Evolutionary conservation across 768 basidiomycete genomes (phyloP), one percentile per base, ranked within the genome.

Genomic region (Hygrophoropsis aurantiaca): DNA sequence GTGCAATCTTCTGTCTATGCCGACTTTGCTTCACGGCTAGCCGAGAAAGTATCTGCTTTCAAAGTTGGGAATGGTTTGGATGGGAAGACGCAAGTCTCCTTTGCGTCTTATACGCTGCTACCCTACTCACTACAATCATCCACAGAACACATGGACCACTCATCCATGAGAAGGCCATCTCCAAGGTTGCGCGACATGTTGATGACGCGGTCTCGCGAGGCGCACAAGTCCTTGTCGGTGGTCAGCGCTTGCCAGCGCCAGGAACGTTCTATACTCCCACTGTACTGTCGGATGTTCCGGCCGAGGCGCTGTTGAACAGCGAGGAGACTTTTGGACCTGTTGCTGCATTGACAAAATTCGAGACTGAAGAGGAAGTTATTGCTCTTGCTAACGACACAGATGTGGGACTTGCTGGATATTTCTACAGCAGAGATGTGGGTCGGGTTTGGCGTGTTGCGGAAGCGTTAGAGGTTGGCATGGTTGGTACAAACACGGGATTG

Each of bases 321-420:
- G 97, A 98, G 64, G 97, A 99, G 74, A 98, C 97, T 0, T 99
- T 99, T 59, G 97, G 95, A 0, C 94, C 92, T 0, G 66, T 95
- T 32, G 93, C 93, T 0, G 87, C 89, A 6, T 71, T 99, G 19
- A 84, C 80, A 63, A 86, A 85, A 60, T 99, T 99, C 61, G 83
- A 90, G 65, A 93, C 92, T 0, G 97, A 99, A 69, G 93, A 94
- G 36, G 88, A 98, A 65, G 94, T 93, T 1, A 74, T 98, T 46
- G 74, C 76, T 55, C 67, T 92, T 42, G 95, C 95, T 25, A 98
- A 99, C 66, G 71, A 80, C 56, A 77, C 84, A 1, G 81, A 89
- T 16, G 81, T 88, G 21, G 97, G 97, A 0, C 74, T 99, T 19
- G 93, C 95, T 16, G 94, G 94, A 4, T 97, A 97, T 70, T 94